Percentiles rank a stretch among this genome's conserved stretches.
Conservation (phyloP, 1,139 yeast genomes). For the Geotrichum australiense region DNA sequence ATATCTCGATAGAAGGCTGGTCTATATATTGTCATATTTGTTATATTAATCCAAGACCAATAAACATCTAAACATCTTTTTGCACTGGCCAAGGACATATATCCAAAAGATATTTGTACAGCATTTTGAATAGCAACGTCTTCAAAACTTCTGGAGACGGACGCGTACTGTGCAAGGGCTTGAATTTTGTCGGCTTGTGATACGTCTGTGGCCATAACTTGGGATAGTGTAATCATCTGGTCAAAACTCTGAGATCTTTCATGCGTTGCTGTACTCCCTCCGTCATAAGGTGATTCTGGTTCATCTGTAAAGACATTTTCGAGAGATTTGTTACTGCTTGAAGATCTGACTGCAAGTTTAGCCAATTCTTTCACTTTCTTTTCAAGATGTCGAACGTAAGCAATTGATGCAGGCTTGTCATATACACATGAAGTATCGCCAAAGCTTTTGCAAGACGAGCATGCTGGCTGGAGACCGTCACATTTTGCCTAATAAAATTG, state of each 20-base stretch:
- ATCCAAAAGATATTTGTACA: constrained; percentile 7
- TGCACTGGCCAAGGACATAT: constrained; percentile 10
- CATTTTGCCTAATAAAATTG: constrained; percentile 9
- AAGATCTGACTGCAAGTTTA: constrained; percentile 1
- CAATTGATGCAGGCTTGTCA: constrained; percentile 15
- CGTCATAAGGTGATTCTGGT: neutral
- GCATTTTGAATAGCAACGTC: constrained; percentile 3
- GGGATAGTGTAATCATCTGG: neutral
- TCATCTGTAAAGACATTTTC: neutral
- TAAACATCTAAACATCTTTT: constrained; percentile 7
- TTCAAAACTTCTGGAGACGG: constrained; percentile 1
- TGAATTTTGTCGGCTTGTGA: neutral
- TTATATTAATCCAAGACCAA: constrained; percentile 13
- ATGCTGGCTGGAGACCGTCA: constrained; percentile 13
- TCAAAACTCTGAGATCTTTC: constrained; percentile 1
- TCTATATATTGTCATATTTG: constrained; percentile 9
- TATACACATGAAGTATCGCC: constrained; percentile 12
- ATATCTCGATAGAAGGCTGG: constrained; percentile 8
- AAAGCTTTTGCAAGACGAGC: constrained; percentile 13
- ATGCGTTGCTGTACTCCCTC: neutral
- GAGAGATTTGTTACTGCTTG: neutral
- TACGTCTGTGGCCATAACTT: neutral
- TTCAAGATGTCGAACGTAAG: constrained; percentile 13
- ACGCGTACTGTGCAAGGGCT: neutral
- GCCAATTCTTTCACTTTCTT: constrained; percentile 10